Base-by-base conservation (phyloP, 495 filamentous ascomycete species). In the Aspergillus funiculosus region DNA sequence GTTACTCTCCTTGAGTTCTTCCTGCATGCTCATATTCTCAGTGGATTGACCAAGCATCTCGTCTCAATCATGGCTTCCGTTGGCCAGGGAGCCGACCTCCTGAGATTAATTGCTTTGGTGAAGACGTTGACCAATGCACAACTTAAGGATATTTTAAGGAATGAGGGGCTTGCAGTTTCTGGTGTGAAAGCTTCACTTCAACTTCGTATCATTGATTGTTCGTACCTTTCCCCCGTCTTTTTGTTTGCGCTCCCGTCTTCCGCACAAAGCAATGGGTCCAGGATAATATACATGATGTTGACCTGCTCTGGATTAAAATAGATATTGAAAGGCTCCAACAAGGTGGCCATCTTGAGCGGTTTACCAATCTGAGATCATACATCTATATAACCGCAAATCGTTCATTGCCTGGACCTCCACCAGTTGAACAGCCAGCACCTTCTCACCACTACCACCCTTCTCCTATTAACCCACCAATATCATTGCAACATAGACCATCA, bases 181-280 rank as follows among this genome's bases (percentile, higher is more conserved):
- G 92, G 92, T 6, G 79, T 87, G 48, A 98, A 98, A 67, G 72
- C 78, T 20, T 73, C 82, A 14, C 67, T 97, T 30, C 89, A 94
- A 61, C 62, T 65, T 19, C 82, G 90, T 48, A 82, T 96, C 36
- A 79, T 82, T 48, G 59, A 76, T 20, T 77, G 92, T 96, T 70
- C 62, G 86, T 80, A 40, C 36, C 48, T 53, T 22, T 31, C 30
- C 48, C 32, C 39, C 44, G n/a, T 53, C 38, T 39, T 39, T 29
- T 31, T 18, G 18, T 39, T 55, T 30, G 43, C 22, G 26, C 19
- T 17, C 22, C 27, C 24, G 14, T 22, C 13, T 9, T 29, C 19
- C 26, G 17, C 11, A 30, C 18, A 17, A 25, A 36, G 9, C 2
- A 36, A n/a, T 21, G 31, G 10, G 10, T 20, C 14, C 26, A 18